Evolutionary conservation across 768 basidiomycete species (phyloP).

Genomic region (Dioszegia aurantiaca): DNA sequence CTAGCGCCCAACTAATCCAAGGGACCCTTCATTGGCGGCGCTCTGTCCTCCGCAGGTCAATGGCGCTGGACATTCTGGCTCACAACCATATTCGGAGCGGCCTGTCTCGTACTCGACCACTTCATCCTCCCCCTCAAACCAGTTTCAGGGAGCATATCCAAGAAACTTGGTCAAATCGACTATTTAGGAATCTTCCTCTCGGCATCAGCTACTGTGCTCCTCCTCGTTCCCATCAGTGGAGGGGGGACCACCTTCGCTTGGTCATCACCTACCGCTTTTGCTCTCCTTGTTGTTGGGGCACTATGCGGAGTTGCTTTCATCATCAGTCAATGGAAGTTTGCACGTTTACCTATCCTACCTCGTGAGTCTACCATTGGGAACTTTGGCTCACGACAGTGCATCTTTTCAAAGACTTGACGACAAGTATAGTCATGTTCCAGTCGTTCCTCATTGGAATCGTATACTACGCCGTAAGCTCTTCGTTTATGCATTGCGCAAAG

Average conservation of each 20-base stretch:
- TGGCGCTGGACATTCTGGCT: slow-evolving; percentile 48
- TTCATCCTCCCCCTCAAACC: slow-evolving; percentile 40
- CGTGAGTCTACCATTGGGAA: slow-evolving; percentile 14
- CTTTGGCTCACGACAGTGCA: slow-evolving; percentile 15
- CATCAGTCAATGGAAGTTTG: slow-evolving; percentile 23
- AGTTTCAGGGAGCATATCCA: slow-evolving; percentile 27
- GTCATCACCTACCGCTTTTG: slow-evolving; percentile 31
- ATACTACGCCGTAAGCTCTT: slow-evolving; percentile 40
- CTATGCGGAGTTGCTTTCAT: slow-evolving; percentile 24
- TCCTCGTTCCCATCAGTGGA: slow-evolving; percentile 44
- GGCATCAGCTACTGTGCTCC: slow-evolving; percentile 31
- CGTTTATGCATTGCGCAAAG: background rate
- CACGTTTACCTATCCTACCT: slow-evolving; percentile 38
- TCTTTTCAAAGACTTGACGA: slow-evolving; percentile 34
- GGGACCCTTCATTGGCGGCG: slow-evolving; percentile 44
- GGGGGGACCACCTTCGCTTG: slow-evolving; percentile 39
- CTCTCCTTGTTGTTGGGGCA: slow-evolving; percentile 25
- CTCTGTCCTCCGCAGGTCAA: slow-evolving; percentile 28
- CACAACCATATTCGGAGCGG: slow-evolving; percentile 26
- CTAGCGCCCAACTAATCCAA: background rate
- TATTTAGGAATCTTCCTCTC: slow-evolving; percentile 41
- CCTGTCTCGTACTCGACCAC: slow-evolving; percentile 31
- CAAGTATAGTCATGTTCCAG: slow-evolving; percentile 31
- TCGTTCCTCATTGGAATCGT: slow-evolving; percentile 43
- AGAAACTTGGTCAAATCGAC: slow-evolving; percentile 40